These are phyloP conservation scores for Suillus alpinus DNA, from an alignment of 768 basidiomycete genomes.

Conservation along the genomic window DNA sequence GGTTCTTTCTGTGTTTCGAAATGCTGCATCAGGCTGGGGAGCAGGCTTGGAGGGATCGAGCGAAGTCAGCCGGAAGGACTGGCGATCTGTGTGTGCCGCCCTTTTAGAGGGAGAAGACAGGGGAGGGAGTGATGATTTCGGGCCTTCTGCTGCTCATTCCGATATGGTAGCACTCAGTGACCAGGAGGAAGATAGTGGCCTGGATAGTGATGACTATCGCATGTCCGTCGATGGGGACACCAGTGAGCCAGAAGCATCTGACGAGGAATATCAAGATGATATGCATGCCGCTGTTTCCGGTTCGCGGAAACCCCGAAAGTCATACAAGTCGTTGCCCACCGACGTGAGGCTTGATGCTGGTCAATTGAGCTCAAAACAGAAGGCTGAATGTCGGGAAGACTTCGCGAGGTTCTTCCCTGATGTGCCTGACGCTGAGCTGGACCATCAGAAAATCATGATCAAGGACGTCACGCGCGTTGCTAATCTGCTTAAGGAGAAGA, in stretches of 20 bases:
- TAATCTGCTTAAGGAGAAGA: conserved; percentile 63
- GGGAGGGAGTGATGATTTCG: conserved; percentile 22
- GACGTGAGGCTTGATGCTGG: conserved; percentile 3
- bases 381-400: conserved; percentile 49
- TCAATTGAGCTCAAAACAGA: conserved; percentile 51
- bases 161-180: conserved; percentile 13
- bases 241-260: conserved; percentile 23
- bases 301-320: conserved; percentile 5
- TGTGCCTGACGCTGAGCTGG: conserved; percentile 42
- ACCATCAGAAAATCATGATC: conserved; percentile 56
- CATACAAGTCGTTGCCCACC: neutral
- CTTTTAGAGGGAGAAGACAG: conserved; percentile 48
- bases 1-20: conserved; percentile 67
- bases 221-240: conserved; percentile 22
- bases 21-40: conserved; percentile 74
- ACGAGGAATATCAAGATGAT: conserved; percentile 30
- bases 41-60: conserved; percentile 29
- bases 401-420: conserved; percentile 77
- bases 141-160: conserved; percentile 9
- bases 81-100: conserved; percentile 78
- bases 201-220: conserved; percentile 28
- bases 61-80: conserved; percentile 63
- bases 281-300: neutral
- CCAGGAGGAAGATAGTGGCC: conserved; percentile 24
- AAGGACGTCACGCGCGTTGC: conserved; percentile 63